Evolutionary conservation across 495 filamentous ascomycete species (phyloP).

Genomic region (Bryoglossum gracile): DNA sequence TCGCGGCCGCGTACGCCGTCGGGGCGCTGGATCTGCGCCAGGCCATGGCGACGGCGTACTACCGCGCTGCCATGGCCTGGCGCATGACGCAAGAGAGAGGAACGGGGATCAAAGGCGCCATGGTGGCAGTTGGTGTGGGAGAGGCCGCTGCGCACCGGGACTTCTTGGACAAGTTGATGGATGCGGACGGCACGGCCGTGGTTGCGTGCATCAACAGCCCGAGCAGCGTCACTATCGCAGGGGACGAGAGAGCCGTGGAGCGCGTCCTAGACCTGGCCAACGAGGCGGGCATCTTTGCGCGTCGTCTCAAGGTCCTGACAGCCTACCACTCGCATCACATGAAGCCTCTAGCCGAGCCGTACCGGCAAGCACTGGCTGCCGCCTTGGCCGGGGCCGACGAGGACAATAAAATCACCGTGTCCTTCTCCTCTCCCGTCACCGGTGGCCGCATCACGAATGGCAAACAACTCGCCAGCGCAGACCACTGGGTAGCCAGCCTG

Average conservation of each 20-base stretch:
- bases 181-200: conserved; percentile 11
- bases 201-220: conserved; percentile 53
- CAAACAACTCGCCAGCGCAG: neutral
- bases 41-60: conserved; percentile 46
- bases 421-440: neutral
- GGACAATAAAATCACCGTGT: neutral
- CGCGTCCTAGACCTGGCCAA: conserved; percentile 34
- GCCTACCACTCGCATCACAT: conserved; percentile 62
- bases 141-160: conserved; percentile 31
- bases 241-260: conserved; percentile 36
- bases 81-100: neutral
- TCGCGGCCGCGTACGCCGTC: conserved; percentile 47
- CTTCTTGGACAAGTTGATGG: too few relatives aligned
- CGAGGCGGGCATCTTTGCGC: conserved; percentile 15
- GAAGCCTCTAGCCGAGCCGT: conserved; percentile 34
- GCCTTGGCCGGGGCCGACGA: neutral
- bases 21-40: conserved; percentile 42
- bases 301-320: conserved; percentile 18
- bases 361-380: too few relatives aligned
- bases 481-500: neutral
- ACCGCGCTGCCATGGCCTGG: conserved; percentile 25
- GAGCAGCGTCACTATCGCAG: conserved; percentile 50
- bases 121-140: conserved; percentile 46
- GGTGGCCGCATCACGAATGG: neutral
- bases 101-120: conserved; percentile 29